A percentile compares a stretch with the other conserved stretches of the same genome.
phyloP scores from a whole-genome alignment of 2,329 filamentous ascomycete genomes.

The Cordyceps fumosorosea region DNA sequence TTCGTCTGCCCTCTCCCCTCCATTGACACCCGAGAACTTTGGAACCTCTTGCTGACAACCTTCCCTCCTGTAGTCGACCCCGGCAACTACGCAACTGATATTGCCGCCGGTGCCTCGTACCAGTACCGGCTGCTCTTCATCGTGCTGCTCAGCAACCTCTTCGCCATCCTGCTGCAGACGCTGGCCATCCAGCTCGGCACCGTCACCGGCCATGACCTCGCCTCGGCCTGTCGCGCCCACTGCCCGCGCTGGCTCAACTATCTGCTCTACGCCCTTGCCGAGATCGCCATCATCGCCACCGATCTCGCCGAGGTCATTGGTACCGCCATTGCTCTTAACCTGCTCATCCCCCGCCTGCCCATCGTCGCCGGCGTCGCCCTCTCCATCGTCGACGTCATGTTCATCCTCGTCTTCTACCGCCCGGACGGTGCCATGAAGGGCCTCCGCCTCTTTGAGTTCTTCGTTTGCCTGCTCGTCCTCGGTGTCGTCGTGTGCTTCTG shows the following conservation, averaged over 20 bases:
- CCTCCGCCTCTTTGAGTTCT: constrained; percentile 56
- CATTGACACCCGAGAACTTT: background rate
- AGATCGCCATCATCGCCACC: constrained; percentile 63
- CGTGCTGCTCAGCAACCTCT: constrained; percentile 61
- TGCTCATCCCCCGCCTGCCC: constrained; percentile 56
- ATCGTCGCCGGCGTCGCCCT: constrained; percentile 63
- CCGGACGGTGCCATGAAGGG: constrained; percentile 53
- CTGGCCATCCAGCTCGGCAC: constrained; percentile 64
- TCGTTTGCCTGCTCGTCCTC: constrained; percentile 58
- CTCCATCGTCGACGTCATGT: constrained; percentile 61
- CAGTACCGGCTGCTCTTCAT: constrained; percentile 61
- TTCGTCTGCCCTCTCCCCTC: constrained; percentile 23
- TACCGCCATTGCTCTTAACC: constrained; percentile 62
- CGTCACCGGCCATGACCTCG: constrained; percentile 61
- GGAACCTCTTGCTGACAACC: background rate
- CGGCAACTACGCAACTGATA: constrained; percentile 65
- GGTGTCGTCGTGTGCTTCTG: constrained; percentile 59
- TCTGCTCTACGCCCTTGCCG: constrained; percentile 54
- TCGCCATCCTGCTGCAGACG: constrained; percentile 64
- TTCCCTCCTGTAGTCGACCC: constrained; percentile 36
- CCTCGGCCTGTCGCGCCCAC: constrained; percentile 58
- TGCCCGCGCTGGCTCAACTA: constrained; percentile 60
- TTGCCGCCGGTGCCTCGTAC: constrained; percentile 60
- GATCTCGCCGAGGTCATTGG: constrained; percentile 69
- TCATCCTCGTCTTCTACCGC: constrained; percentile 61